phyloP scores from a whole-genome alignment of 2,329 filamentous ascomycete species.

The Stagonosporopsis chrysanthemi region DNA sequence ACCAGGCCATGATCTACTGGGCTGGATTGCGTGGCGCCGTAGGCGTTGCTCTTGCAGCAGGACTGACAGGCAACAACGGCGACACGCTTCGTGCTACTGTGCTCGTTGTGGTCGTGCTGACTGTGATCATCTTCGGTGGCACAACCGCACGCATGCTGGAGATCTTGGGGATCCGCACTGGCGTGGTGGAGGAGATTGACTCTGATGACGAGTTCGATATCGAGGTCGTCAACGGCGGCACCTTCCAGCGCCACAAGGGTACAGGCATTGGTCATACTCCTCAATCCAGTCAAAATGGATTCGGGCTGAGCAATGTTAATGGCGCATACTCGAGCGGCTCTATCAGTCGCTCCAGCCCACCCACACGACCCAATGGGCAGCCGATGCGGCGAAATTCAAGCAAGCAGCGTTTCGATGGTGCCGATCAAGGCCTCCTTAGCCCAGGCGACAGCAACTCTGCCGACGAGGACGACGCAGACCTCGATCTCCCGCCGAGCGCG shows the following conservation, averaged over 20 bases:
- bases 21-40: constrained; percentile 94
- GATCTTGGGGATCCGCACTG: constrained; percentile 94
- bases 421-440: constrained; percentile 63
- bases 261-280: constrained; percentile 80
- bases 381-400: constrained; percentile 62
- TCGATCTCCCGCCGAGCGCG: constrained; percentile 67
- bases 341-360: constrained; percentile 59
- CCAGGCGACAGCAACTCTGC: constrained; percentile 58
- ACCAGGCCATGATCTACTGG: constrained; percentile 99
- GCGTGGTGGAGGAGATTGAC: constrained; percentile 95
- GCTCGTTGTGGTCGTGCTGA: constrained; percentile 95
- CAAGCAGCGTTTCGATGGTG: constrained; percentile 56
- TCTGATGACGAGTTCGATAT: constrained; percentile 99
- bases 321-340: constrained; percentile 66
- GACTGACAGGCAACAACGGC: constrained; percentile 81
- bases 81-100: constrained; percentile 90
- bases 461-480: constrained; percentile 62
- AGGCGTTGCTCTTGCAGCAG: constrained; percentile 90
- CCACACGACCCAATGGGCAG: constrained; percentile 50
- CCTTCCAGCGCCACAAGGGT: constrained; percentile 82
- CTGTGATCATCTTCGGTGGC: constrained; percentile 97
- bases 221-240: constrained; percentile 70
- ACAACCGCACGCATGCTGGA: constrained; percentile 98
- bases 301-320: constrained; percentile 60
- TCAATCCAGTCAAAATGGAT: constrained; percentile 62